Evolutionary conservation across 306 rosid species (phyloP), one percentile per base, ranked within the genome.

Genomic region (Chamaecrista fasciculata): DNA sequence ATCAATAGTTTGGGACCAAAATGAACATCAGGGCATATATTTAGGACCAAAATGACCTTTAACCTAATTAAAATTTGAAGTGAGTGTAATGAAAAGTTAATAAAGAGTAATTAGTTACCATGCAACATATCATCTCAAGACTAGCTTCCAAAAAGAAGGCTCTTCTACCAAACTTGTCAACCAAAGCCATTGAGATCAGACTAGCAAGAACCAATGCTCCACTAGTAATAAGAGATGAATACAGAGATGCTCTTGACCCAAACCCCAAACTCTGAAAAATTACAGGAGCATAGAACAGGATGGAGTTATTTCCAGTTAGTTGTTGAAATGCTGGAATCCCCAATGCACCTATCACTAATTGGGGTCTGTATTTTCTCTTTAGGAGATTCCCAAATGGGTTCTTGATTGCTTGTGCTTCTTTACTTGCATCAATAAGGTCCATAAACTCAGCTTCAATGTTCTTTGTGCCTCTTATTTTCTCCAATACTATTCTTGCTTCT

Each of bases 291-390:
- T 95, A 95, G 81, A 95, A 91, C 72, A 95, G 96, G 46, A 95
- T 95, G 12, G 99, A 95, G 84, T 87, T 91, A 78, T 87, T 95
- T 56, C 99, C 99, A 0, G 99, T 95, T 67, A 95, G 86, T 60
- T 95, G 99, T 66, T 95, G 99, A 74, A 95, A 95, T 36, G 96
- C 97, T 5, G 96, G 97, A 63, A 95, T 91, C 36, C 91, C 97
- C 80, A 95, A 70, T 28, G 97, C 96, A 4, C 99, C 99, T 4
- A 95, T 86, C n/a, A 95, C 20, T n/a, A 95, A 73, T 36, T 95
- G 97, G 1, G 99, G 96, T 21, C 96, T 94, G 69, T 95, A 89
- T 81, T 81, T 91, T 57, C 84, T 78, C 74, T 29, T 57, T 0
- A 95, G 79, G 28, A 95, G 93, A 42, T 87, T 86, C 84, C 81